phyloP scores from a whole-genome alignment of 345 rosid species.

The Eucalyptus polyanthemos region DNA sequence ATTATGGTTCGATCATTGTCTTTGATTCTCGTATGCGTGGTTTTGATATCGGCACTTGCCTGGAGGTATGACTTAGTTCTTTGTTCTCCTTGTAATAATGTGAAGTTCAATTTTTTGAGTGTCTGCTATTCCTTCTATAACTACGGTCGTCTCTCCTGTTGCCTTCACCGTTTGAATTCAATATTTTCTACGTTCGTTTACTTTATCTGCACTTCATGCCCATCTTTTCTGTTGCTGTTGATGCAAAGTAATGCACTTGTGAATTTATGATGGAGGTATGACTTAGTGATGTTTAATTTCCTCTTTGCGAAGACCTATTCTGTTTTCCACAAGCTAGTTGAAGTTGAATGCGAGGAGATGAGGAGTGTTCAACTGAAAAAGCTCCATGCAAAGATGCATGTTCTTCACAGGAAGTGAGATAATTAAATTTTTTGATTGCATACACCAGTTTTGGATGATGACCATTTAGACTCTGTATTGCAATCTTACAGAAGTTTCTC shows the following conservation, averaged over 20 bases:
- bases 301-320: neutral
- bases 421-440: neutral
- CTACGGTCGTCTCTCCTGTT: neutral
- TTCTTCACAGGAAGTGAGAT: neutral
- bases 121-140: neutral
- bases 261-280: neutral
- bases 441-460: neutral
- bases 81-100: neutral
- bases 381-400: neutral
- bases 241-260: neutral
- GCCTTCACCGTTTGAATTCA: neutral
- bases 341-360: neutral
- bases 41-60: slow-evolving; percentile 82
- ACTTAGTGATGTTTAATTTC: neutral
- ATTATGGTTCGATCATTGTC: slow-evolving; percentile 72
- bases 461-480: neutral
- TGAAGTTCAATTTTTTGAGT: neutral
- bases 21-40: slow-evolving; percentile 61
- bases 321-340: neutral
- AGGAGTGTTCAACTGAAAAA: neutral
- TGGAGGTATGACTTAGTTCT: slow-evolving; percentile 45
- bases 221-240: neutral
- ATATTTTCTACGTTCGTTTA: neutral
- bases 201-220: neutral
- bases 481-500: neutral